Conservation (phyloP, 371 early-diverging fungal genomes). For the Circinella umbellata region DNA sequence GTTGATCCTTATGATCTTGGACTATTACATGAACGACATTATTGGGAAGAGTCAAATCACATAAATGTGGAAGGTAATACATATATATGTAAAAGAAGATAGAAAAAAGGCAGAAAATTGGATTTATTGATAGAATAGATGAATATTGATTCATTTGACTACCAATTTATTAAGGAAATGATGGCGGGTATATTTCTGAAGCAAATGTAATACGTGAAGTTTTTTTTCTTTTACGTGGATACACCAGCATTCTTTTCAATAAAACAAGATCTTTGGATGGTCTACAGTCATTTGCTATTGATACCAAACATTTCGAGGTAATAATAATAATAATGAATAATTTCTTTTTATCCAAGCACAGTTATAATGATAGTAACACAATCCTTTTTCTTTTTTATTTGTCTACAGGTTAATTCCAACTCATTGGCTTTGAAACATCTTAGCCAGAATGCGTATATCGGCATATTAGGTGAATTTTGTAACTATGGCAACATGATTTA, state of each 20-base stretch:
- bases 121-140: too few species aligned
- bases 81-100: too few species aligned
- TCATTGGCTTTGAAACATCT: constrained; percentile 15
- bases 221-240: constrained; percentile 37
- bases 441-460: constrained; percentile 15
- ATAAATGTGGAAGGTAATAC: too few species aligned
- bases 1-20: not conserved
- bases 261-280: not conserved
- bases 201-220: constrained; percentile 36
- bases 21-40: not conserved
- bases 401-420: not conserved
- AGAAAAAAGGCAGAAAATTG: too few species aligned
- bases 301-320: constrained; percentile 18
- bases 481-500: constrained; percentile 29
- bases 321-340: not conserved
- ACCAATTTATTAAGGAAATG: not conserved
- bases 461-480: constrained; percentile 31
- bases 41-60: not conserved
- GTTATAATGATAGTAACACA: not conserved
- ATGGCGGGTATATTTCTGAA: constrained; percentile 25
- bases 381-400: not conserved
- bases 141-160: too few species aligned
- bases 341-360: not conserved
- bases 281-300: not conserved
- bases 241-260: constrained; percentile 28